Evolutionary conservation across 179 eudicot species (phyloP), one percentile per base, ranked within the genome.

Genomic region (Vitellaria paradoxa): DNA sequence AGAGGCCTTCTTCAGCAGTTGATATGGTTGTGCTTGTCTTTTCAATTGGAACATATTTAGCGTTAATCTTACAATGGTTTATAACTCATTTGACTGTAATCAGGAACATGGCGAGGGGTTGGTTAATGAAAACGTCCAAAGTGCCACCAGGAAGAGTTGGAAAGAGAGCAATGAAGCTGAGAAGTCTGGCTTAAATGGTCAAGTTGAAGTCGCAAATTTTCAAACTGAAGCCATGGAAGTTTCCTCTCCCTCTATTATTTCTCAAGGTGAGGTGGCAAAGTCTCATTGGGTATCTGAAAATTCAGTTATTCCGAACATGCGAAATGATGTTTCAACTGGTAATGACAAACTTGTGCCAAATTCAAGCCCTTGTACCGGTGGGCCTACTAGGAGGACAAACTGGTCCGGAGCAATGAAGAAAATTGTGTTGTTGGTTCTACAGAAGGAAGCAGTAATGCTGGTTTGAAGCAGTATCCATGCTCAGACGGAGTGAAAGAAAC

Each of bases 131-230:
- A 89, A 81, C 70, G 81, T 82, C 76, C 86, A 76, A 81, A 72
- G 65, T 77, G 77, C 89, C 81, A 71, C 81, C 37, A 76, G 83
- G 85, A 93, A 89, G 96, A 83, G 81, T 80, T 87, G 84, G 84
- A 93, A 89, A 85, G 84, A 86, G 45, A 86, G 85, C 55, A 83
- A 78, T 21, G 92, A 88, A 85, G 89, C 76, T 80, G 89, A 84
- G 76, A 90, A 84, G 82, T 73, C 67, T 40, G 76, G 78, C 70
- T 71, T 70, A 59, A 74, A 72, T 63, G 72, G 53, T 56, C 65
- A 84, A 65, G 82, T 71, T 20, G 82, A 79, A 85, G 85, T 65
- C 65, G 83, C 66, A 65, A 77, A 62, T 76, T 73, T 68, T 74
- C 80, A 76, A 65, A 40, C 71, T 65, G 80, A 79, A 78, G 57